Evolutionary conservation across 2,329 filamentous ascomycete genomes (phyloP).

Genomic region (Alternaria viburni): DNA sequence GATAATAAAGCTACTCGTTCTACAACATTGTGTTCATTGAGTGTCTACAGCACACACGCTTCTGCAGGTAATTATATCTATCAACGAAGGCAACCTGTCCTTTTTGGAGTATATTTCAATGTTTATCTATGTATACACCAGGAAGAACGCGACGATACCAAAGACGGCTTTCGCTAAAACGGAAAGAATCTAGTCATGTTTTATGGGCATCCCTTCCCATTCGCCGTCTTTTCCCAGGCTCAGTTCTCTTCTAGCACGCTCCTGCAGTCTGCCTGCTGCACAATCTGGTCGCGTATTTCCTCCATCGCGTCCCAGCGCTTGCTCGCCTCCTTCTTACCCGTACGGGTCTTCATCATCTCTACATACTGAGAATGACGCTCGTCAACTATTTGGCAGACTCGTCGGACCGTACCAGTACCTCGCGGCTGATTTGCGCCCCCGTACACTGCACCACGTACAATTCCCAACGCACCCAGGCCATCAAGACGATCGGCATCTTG

Average conservation of each 20-base stretch:
- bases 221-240: not conserved
- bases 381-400: constrained; percentile 13
- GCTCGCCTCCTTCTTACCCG: constrained; percentile 21
- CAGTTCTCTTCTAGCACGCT: constrained; percentile 4
- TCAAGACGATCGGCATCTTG: constrained; percentile 91
- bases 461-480: constrained; percentile 74
- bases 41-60: rapidly evolving
- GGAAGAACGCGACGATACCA: not conserved
- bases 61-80: rapidly evolving
- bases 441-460: not conserved
- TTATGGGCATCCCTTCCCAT: not conserved
- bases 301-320: constrained; percentile 19
- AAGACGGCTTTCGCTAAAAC: not conserved
- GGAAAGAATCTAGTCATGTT: not conserved
- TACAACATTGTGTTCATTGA: not conserved
- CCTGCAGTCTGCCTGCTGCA: constrained; percentile 16
- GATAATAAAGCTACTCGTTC: not conserved
- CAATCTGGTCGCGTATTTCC: constrained; percentile 4
- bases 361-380: constrained; percentile 12
- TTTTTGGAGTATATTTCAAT: not conserved
- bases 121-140: not conserved
- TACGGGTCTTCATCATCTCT: constrained; percentile 28
- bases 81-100: rapidly evolving
- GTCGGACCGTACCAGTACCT: constrained; percentile 48
- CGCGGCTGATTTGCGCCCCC: constrained; percentile 45